These are phyloP conservation scores for Phaeodactylum tricornutum DNA, from an alignment of 108 stramenopile species.

Conservation along the genomic window DNA sequence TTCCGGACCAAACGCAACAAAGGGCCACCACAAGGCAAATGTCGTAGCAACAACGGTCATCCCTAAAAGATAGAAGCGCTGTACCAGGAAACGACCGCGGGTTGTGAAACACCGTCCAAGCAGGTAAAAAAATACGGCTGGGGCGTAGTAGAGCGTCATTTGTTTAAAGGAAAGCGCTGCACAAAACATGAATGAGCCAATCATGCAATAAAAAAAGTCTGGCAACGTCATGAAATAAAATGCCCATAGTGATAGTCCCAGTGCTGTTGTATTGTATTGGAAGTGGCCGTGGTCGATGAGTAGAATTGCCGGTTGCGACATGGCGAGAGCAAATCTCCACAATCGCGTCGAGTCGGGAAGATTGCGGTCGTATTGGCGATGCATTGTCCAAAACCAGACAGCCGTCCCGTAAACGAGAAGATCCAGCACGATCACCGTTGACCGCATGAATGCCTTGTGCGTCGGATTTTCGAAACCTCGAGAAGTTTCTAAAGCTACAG, in stretches of 20 bases:
- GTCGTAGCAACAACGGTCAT: conserved; percentile 60
- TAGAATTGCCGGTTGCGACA: conserved; percentile 70
- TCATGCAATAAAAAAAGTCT: conserved; percentile 29
- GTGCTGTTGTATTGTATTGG: conserved; percentile 89
- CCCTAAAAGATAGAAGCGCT: conserved; percentile 47
- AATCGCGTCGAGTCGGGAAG: not conserved
- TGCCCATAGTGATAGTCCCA: conserved; percentile 73
- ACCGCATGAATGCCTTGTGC: conserved; percentile 79
- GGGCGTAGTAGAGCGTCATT: conserved; percentile 93
- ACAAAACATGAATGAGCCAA: conserved; percentile 65
- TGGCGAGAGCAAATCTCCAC: conserved; percentile 24
- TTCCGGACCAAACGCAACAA: conserved; percentile 15
- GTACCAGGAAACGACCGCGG: not conserved
- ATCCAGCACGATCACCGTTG: conserved; percentile 61
- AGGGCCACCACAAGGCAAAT: conserved; percentile 67
- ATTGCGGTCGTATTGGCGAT: not conserved
- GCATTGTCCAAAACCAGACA: conserved; percentile 22
- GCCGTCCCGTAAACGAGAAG: conserved; percentile 42
- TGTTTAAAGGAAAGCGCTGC: conserved; percentile 94
- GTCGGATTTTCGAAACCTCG: conserved; percentile 72
- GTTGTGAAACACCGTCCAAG: conserved; percentile 60
- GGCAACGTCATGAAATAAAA: conserved; percentile 45
- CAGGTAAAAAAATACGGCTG: conserved; percentile 80
- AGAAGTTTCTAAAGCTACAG: conserved; percentile 53
- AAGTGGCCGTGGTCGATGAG: conserved; percentile 96